Base-by-base conservation (phyloP, 345 rosid genomes). In the Salix brachista region DNA sequence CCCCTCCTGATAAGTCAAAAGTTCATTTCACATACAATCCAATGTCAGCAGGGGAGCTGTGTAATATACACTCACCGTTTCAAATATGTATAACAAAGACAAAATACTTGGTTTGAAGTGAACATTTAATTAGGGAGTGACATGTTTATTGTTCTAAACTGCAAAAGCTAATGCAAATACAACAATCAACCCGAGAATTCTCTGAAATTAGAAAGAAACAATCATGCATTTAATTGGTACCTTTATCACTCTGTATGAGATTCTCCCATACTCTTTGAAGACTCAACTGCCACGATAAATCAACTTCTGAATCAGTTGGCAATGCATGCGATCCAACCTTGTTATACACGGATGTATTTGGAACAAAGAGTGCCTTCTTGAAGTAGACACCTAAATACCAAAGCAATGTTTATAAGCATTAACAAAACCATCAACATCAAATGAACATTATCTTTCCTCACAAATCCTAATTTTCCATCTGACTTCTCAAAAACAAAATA, bases 331-430 rank as follows among this genome's bases (percentile, higher is more conserved):
- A 79, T 82, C 95, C 97, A 76, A 96, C 95, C 88, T 93, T 90
- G 90, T 88, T 41, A 84, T 93, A 92, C 66, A 90, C 87, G 1
- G 98, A 92, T 77, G 85, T 77, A 76, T 92, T 96, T 23, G 97
- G 97, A 13, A 90, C 97, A 88, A 96, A 96, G 41, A 96, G 86
- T 0, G 97, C 99, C 86, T 84, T 93, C 84, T 87, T 86, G 94
- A 96, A 93, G 72, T 77, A 67, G 83, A 96, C 90, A 74, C 95
- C 98, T 96, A 79, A 67, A 79, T 52, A n/a, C 58, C 73, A 64
- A 67, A 66, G 70, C 44, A 65, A 74, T 64, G 44, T 26, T 61
- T 10, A 36, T 66, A 39, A 70, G 48, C 12, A 52, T 1, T 50
- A 52, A 28, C 39, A 68, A 64, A 72, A 64, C 78, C 21, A 73